A percentile compares a stretch with the other conserved stretches of the same genome.
phyloP scores from a whole-genome alignment of 2,329 filamentous ascomycete species.

The Colletotrichum kahawae region DNA sequence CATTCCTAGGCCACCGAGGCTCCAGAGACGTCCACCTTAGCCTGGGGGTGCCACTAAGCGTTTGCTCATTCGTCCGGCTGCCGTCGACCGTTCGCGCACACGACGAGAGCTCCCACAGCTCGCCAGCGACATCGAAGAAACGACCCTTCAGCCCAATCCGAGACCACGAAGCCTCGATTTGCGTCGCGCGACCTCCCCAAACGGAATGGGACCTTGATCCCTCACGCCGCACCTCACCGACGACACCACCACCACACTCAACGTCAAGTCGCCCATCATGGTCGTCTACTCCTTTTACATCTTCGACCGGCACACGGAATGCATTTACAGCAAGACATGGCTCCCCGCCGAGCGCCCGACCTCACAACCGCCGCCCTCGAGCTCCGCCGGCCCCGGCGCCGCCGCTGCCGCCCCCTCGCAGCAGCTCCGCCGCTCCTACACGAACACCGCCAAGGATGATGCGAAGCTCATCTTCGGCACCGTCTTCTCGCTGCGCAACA shows the following conservation, averaged over 20 bases:
- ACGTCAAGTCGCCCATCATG: constrained; percentile 63
- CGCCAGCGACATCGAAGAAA: neutral
- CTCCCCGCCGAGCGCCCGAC: constrained; percentile 49
- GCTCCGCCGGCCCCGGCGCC: constrained; percentile 21
- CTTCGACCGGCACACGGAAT: constrained; percentile 98
- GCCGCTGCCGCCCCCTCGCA: constrained; percentile 13
- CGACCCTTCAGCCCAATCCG: neutral
- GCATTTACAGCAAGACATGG: constrained; percentile 95
- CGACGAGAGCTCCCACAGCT: neutral
- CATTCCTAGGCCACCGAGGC: neutral
- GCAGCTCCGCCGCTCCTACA: neutral
- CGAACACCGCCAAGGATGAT: constrained; percentile 67
- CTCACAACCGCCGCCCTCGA: constrained; percentile 48
- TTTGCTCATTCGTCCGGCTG: neutral
- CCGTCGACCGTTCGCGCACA: neutral
- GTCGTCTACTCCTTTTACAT: constrained; percentile 98
- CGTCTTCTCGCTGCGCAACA: constrained; percentile 94
- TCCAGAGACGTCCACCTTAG: neutral
- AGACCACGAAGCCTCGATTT: neutral
- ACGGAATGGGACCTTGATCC: constrained; percentile 9
- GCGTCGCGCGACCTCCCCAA: neutral
- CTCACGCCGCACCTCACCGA: neutral
- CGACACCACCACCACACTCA: neutral
- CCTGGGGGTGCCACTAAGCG: constrained; percentile 6
- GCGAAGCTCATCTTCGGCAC: constrained; percentile 98